Conservation (phyloP, 257 asterid genomes). For the Solanum etuberosum region DNA sequence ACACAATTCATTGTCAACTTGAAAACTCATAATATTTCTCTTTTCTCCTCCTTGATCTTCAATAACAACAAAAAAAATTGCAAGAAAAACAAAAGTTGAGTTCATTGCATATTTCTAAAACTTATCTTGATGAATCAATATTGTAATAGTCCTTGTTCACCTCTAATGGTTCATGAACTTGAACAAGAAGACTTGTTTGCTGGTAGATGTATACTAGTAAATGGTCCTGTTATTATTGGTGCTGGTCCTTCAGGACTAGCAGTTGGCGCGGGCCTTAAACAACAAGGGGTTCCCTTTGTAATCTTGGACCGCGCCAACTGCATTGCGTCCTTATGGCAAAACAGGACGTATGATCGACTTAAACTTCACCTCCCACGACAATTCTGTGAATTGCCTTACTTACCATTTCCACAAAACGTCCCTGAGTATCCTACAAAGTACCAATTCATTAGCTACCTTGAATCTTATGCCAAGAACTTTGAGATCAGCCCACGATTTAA, state of each 20-base stretch:
- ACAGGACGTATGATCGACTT: conserved; percentile 74
- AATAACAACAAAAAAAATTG: not conserved
- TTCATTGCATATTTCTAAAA: not conserved
- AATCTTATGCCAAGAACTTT: conserved; percentile 43
- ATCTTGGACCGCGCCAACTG: conserved; percentile 72
- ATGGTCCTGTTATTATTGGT: conserved; percentile 85
- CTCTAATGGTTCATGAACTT: conserved; percentile 13
- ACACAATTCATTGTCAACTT: conserved; percentile 30
- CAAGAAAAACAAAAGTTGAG: not conserved
- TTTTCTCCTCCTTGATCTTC: conserved; percentile 11
- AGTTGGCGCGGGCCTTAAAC: conserved; percentile 68
- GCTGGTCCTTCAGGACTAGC: conserved; percentile 94
- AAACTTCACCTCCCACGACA: conserved; percentile 81
- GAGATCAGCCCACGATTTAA: conserved; percentile 56
- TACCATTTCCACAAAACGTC: conserved; percentile 53
- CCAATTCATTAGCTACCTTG: conserved; percentile 70
- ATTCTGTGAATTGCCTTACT: conserved; percentile 67
- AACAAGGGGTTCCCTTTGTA: conserved; percentile 73
- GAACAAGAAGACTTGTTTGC: conserved; percentile 42
- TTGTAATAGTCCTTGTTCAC: conserved; percentile 22
- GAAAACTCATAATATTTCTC: not conserved
- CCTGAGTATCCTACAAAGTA: conserved; percentile 67
- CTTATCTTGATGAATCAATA: conserved; percentile 30
- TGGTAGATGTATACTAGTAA: conserved; percentile 67
- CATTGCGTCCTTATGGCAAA: conserved; percentile 91